A percentile compares a stretch with the other conserved stretches of the same genome.
These are phyloP conservation scores for Neckera pumila DNA, from an alignment of 225 moss, liverwort and hornwort species.

Conservation along the genomic window DNA sequence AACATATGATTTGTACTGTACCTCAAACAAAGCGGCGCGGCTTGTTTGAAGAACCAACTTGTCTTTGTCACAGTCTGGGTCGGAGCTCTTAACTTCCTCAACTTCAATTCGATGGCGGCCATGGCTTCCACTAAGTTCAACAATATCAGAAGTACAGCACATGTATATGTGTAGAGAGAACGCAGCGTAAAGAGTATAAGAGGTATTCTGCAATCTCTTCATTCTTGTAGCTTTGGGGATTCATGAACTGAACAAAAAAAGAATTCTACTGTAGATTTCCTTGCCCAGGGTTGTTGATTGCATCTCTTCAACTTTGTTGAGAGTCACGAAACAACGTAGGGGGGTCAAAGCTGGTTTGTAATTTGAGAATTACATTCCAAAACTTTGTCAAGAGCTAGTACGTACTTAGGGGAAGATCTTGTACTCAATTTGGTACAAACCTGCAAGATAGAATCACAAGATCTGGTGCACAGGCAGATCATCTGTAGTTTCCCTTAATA, in stretches of 20 bases:
- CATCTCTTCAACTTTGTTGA: background rate
- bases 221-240: background rate
- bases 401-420: background rate
- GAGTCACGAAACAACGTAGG: background rate
- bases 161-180: background rate
- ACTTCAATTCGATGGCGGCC: background rate
- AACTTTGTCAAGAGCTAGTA: no score
- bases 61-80: background rate
- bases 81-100: background rate
- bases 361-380: background rate
- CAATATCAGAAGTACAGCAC: no score
- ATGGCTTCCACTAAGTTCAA: background rate
- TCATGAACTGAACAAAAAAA: background rate
- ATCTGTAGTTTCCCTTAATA: background rate
- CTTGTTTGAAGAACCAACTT: background rate
- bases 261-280: background rate
- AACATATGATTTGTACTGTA: background rate
- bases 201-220: background rate
- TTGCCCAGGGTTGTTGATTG: background rate
- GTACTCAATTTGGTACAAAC: background rate
- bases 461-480: background rate
- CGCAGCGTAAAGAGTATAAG: background rate
- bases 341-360: background rate
- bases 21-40: background rate
- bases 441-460: background rate